These are phyloP conservation scores for Arctium lappa DNA, from an alignment of 129 eudicot genomes.

Conservation along the genomic window DNA sequence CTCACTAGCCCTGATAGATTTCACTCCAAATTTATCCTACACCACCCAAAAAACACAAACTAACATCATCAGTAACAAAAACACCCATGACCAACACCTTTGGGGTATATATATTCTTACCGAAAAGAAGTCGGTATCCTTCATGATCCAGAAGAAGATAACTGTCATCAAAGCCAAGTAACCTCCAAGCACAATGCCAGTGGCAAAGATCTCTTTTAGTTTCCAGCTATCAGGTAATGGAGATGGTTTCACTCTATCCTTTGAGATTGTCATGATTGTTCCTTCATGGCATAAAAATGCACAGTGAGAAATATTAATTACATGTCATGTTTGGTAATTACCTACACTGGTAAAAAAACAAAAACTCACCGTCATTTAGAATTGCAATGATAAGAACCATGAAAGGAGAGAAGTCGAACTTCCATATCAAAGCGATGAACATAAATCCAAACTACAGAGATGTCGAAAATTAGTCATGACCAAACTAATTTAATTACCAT, in stretches of 20 bases:
- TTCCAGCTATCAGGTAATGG: conserved; percentile 78
- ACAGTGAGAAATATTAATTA: not conserved
- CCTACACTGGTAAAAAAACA: not conserved
- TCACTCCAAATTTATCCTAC: conserved; percentile 50
- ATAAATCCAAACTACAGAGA: conserved; percentile 58
- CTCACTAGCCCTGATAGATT: conserved; percentile 21
- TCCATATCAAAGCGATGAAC: conserved; percentile 75
- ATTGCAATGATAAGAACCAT: conserved; percentile 76
- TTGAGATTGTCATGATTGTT: conserved; percentile 76
- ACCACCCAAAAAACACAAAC: not conserved
- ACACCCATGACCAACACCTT: no score
- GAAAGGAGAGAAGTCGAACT: conserved; percentile 81
- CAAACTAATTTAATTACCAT: not conserved
- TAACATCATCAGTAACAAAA: not conserved
- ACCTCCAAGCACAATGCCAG: conserved; percentile 70
- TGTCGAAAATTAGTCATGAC: not conserved
- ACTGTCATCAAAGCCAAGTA: conserved; percentile 69
- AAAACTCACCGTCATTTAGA: conserved; percentile 58
- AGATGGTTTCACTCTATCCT: conserved; percentile 77
- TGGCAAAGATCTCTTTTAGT: conserved; percentile 63
- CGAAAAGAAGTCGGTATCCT: conserved; percentile 45
- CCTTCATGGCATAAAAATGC: conserved; percentile 24
- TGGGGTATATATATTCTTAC: conserved; percentile 15
- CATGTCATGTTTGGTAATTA: not conserved
- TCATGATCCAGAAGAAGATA: conserved; percentile 58